These are phyloP conservation scores for Pistacia integerrima DNA, from an alignment of 345 rosid species.

Conservation along the genomic window DNA sequence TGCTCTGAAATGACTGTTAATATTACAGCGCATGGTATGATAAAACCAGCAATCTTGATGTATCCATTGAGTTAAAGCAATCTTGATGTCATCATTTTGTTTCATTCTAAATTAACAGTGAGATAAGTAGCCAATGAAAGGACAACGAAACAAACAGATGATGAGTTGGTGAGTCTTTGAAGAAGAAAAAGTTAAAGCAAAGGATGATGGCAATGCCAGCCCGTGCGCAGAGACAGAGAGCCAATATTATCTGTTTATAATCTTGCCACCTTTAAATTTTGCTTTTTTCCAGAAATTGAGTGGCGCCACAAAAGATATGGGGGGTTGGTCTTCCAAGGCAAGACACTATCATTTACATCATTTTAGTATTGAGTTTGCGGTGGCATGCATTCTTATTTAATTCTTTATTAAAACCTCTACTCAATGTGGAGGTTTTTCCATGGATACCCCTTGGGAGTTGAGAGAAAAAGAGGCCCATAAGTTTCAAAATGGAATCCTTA, in stretches of 20 bases:
- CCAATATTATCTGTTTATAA: background rate
- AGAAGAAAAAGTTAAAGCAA: too few relatives aligned
- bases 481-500: too few relatives aligned
- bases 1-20: background rate
- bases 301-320: background rate
- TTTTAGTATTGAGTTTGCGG: background rate
- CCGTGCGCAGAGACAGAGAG: background rate
- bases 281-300: background rate
- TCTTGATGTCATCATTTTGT: too few relatives aligned
- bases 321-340: background rate
- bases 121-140: too few relatives aligned
- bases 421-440: too few relatives aligned
- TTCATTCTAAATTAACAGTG: too few relatives aligned
- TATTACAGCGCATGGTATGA: background rate
- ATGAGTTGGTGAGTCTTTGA: slow-evolving; percentile 27
- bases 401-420: background rate
- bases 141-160: background rate
- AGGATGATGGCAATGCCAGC: too few relatives aligned
- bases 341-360: background rate
- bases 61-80: too few relatives aligned
- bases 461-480: too few relatives aligned
- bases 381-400: background rate
- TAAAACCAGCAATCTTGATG: background rate
- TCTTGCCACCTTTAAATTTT: background rate
- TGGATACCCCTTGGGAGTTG: too few relatives aligned